Evolutionary conservation across 1,139 yeast genomes (phyloP).

Genomic region (Spathaspora sp.): DNA sequence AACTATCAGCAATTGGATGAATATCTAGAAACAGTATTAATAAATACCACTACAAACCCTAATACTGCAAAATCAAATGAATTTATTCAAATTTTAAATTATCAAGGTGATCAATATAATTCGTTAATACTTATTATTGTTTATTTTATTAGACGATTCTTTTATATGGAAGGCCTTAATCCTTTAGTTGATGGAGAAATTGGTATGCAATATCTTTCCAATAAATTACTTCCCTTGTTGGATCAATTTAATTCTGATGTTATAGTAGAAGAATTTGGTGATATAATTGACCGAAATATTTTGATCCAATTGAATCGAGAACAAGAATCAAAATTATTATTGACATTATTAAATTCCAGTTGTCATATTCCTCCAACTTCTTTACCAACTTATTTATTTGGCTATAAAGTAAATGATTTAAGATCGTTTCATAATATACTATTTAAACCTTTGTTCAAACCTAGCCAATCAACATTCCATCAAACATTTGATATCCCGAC

Average conservation of each 20-base stretch:
- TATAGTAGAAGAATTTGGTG: slow-evolving; percentile 7
- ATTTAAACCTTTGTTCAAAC: slow-evolving; percentile 11
- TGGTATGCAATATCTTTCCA: slow-evolving; percentile 23
- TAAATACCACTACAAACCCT: slow-evolving; percentile 2
- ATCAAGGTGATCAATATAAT: slow-evolving; percentile 8
- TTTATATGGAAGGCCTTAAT: slow-evolving; percentile 11
- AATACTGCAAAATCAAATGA: slow-evolving; percentile 4
- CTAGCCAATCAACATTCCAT: slow-evolving; percentile 7
- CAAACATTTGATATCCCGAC: slow-evolving; percentile 18
- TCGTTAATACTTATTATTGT: slow-evolving; percentile 18
- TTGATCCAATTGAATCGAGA: slow-evolving; percentile 22
- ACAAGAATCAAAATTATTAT: slow-evolving; percentile 27
- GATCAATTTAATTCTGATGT: slow-evolving; percentile 18
- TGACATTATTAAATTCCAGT: slow-evolving; percentile 17
- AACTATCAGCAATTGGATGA: slow-evolving; percentile 21
- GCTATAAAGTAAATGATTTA: slow-evolving; percentile 4
- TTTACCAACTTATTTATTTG: slow-evolving; percentile 7
- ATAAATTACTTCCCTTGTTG: slow-evolving; percentile 29
- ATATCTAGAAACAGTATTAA: slow-evolving; percentile 10
- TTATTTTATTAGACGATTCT: slow-evolving; percentile 28
- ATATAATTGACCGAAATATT: slow-evolving; percentile 8
- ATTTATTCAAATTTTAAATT: slow-evolving; percentile 9
- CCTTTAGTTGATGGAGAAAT: slow-evolving; percentile 3
- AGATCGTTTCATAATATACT: slow-evolving; percentile 6
- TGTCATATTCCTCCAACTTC: neutral